Evolutionary conservation across 2,329 filamentous ascomycete genomes (phyloP).

Genomic region (Arthroderma sp.): DNA sequence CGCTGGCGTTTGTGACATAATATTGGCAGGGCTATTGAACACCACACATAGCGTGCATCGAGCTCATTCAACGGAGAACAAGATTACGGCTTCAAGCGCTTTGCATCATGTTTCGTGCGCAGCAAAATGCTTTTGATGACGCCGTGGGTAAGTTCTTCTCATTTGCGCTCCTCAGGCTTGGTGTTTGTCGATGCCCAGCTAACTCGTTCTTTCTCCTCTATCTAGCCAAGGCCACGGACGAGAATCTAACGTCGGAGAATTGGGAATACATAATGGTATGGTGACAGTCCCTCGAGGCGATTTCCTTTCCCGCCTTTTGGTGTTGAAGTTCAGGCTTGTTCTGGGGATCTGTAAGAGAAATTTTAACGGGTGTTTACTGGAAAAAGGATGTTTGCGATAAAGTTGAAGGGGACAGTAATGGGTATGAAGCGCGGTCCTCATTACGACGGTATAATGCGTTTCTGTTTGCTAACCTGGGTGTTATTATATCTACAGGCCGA

Average conservation of each 20-base stretch:
- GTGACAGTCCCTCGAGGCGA: not conserved
- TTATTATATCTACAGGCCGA: constrained; percentile 37
- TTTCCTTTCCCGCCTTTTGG: not conserved
- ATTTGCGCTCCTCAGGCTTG: not conserved
- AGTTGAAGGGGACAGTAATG: constrained; percentile 38
- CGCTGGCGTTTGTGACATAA: no score
- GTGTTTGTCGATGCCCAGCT: constrained; percentile 9
- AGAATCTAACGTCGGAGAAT: constrained; percentile 84
- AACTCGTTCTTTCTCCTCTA: constrained; percentile 13
- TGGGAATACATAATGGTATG: constrained; percentile 56
- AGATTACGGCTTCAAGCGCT: not conserved
- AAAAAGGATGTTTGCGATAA: constrained; percentile 47
- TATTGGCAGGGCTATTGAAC: no score
- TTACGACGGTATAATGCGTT: constrained; percentile 4
- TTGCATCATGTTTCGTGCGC: constrained; percentile 43
- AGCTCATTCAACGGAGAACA: no score
- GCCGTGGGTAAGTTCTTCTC: constrained; percentile 44
- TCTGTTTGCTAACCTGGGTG: not conserved
- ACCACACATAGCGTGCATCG: no score
- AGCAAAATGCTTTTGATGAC: constrained; percentile 58
- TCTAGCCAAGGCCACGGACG: constrained; percentile 76
- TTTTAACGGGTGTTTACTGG: not conserved
- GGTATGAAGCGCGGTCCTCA: constrained; percentile 19
- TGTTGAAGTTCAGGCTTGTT: not conserved
- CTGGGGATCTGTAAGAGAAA: not conserved